Evolutionary conservation across 768 basidiomycete genomes (phyloP), one percentile per base, ranked within the genome.

Genomic region (Clitopilus hobsonii): DNA sequence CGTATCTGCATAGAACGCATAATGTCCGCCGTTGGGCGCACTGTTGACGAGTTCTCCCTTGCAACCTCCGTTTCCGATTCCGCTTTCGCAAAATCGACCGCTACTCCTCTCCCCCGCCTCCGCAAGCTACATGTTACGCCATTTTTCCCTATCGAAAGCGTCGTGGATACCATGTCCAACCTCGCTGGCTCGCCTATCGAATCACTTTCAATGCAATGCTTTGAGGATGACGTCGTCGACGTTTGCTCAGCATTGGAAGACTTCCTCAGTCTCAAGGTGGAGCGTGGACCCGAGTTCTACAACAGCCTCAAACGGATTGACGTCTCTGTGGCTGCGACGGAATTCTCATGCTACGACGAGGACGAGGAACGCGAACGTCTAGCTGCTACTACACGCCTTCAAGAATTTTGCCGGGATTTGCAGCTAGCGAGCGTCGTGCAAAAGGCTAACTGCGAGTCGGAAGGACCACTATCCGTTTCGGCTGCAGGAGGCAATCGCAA

Each of bases 141-240:
- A 0, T 83, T 79, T 68, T 82, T 85, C 73, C 82, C 83, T 24
- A 73, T 83, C 32, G 81, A 83, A 63, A 76, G 73, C 61, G 78
- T 85, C 55, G 80, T 80, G 24, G 78, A 83, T 60, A 84, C 84
- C 3, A 76, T 84, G 61, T 65, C 80, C 10, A 79, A 79, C 59
- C 74, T 86, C 28, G 78, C 82, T 8, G 80, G 76, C 3, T 82
- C 80, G 0, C 85, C 84, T 22, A 80, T 86, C 51, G 82, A 85
- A 62, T 71, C 70, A 14, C 69, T 85, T 16, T 79, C 79, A 6
- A 71, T 85, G 51, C 77, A 82, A 57, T 84, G 83, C 68, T 83
- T 79, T 65, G 79, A 79, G 54, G 83, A 84, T 58, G 84, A 85
- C 60, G 77, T 84, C 8, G 76, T 79, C n/a, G 85, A 86, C 57